Conservation (phyloP, 495 filamentous ascomycete genomes). For the Beverwykella pulmonaria region DNA sequence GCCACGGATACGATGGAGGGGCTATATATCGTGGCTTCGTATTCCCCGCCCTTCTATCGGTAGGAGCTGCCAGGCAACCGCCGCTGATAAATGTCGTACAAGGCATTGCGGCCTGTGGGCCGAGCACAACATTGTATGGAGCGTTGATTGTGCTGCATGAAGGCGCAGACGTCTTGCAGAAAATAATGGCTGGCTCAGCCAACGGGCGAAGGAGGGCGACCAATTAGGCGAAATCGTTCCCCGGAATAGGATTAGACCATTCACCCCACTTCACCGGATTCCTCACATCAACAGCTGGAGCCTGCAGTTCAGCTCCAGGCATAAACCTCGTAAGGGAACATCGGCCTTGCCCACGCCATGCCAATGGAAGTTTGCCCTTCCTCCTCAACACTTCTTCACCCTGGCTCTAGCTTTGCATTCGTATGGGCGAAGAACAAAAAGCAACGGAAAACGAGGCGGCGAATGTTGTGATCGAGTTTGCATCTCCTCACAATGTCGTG, state of each 20-base stretch:
- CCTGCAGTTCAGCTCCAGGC: conserved; percentile 2
- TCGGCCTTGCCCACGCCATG: too few species aligned
- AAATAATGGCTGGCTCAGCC: background rate
- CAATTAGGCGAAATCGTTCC: background rate
- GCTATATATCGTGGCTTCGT: background rate
- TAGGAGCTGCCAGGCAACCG: background rate
- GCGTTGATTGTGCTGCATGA: conserved; percentile 13
- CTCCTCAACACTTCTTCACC: background rate
- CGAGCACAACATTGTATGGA: background rate
- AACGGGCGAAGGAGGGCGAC: background rate
- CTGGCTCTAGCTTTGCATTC: background rate
- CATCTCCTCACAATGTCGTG: background rate
- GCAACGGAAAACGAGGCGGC: background rate
- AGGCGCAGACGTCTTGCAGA: conserved; percentile 1
- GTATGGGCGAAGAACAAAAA: background rate
- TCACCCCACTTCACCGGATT: conserved; percentile 14
- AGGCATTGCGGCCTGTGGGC: background rate
- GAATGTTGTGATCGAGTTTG: background rate
- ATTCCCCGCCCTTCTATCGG: background rate
- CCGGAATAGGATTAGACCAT: background rate
- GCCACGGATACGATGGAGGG: background rate
- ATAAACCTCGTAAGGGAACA: background rate
- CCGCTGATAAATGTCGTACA: background rate
- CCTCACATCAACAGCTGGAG: background rate
- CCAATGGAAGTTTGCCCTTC: too few species aligned